Evolutionary conservation across 805 yeast genomes (phyloP), one percentile per base, ranked within the genome.

Genomic region (Yamadazyma scolyti): DNA sequence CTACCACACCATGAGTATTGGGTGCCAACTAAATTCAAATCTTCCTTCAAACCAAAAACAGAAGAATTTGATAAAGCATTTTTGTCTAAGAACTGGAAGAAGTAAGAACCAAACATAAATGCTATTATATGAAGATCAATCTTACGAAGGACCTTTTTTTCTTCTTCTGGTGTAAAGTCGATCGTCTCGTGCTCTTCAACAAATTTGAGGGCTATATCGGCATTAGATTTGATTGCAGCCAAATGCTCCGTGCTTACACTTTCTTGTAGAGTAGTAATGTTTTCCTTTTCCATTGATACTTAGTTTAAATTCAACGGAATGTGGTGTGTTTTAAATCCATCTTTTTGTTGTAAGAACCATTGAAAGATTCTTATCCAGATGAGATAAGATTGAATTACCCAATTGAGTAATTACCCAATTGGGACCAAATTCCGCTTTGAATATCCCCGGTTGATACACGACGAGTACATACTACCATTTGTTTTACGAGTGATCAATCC

Each of bases 1-100:
- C 79, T 64, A 10, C 79, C 74, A n/a, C 35, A 33, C 42, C 42
- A 41, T 1, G 48, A 51, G 37, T 47, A 51, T 27, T 52, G 47
- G 27, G 50, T 42, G 4, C 58, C 58, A n/a, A 38, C 25, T 50
- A 56, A 40, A 8, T 36, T 15, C 33, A 52, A 39, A 29, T 53
- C 61, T 16, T 47, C 54, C 31, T 50, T 43, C 52, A 57, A 51
- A 7, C 64, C 64, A 20, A 55, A 53, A 11, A 62, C 56, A 19
- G 61, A 58, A 33, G 56, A 54, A 22, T 28, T 29, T 7, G 28
- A 13, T 9, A 31, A 14, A 7, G 34, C 25, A 10, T 38, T 25
- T 36, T 45, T 9, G 38, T 58, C 34, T 9, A 31, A 12, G 15
- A 27, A 31, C 15, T 21, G 31, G 6, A 27, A 10, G 16, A 31